phyloP scores from a whole-genome alignment of 73 alveolate genomes.

The Uronychia binucleata region DNA sequence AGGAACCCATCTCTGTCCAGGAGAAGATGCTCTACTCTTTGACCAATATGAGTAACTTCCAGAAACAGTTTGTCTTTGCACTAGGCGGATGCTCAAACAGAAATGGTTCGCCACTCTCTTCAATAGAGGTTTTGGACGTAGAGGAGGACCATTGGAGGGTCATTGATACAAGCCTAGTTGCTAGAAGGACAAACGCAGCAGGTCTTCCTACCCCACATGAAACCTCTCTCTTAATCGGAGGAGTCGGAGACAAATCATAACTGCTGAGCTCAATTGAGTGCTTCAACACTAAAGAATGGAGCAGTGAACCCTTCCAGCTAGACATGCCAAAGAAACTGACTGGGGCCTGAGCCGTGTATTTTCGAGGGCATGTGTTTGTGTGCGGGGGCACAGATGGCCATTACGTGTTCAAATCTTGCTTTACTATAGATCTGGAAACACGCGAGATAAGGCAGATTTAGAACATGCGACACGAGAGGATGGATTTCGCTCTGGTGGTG shows the following conservation, averaged over 20 bases:
- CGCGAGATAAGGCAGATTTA: constrained; percentile 42
- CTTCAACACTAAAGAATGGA: not conserved
- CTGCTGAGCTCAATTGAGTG: not conserved
- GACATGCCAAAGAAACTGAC: constrained; percentile 80
- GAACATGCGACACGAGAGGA: constrained; percentile 16
- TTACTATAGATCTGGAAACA: constrained; percentile 50
- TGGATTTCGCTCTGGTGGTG: constrained; percentile 50
- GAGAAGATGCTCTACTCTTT: too few species aligned
- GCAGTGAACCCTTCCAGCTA: not conserved
- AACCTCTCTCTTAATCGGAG: not conserved
- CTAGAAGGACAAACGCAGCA: not conserved
- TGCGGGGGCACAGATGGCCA: constrained; percentile 90
- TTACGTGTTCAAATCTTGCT: constrained; percentile 56
- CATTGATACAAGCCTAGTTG: not conserved
- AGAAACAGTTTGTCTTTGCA: not conserved
- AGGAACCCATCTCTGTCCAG: too few species aligned
- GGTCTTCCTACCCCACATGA: not conserved
- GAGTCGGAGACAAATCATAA: not conserved
- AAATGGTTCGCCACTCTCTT: not conserved
- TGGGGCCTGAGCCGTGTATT: constrained; percentile 79
- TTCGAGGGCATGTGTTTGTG: constrained; percentile 49
- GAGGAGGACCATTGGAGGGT: not conserved
- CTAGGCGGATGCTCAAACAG: not conserved
- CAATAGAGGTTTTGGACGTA: not conserved
- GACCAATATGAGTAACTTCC: too few species aligned